These are phyloP conservation scores for Prunus padus DNA, from an alignment of 306 rosid species.

Conservation along the genomic window DNA sequence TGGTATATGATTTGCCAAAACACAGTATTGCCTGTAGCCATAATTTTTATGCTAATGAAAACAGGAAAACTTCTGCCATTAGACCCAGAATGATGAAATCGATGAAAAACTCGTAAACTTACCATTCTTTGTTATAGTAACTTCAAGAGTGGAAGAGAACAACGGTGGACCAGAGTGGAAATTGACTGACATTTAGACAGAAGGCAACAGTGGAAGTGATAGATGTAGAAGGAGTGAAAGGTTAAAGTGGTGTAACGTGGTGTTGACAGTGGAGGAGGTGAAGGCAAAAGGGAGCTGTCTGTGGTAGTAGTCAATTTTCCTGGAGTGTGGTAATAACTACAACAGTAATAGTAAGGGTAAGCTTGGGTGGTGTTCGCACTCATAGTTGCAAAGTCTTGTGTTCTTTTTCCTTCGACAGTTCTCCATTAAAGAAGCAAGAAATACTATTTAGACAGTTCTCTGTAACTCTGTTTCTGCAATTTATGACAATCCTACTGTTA, in stretches of 20 bases:
- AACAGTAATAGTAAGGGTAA: not conserved
- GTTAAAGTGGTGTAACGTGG: not conserved
- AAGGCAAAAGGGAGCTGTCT: not conserved
- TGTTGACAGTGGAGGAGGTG: not conserved
- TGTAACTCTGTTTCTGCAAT: not conserved
- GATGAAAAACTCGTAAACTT: not conserved
- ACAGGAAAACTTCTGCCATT: not conserved
- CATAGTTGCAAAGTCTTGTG: not conserved
- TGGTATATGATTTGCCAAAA: not conserved
- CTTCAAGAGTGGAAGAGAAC: not conserved
- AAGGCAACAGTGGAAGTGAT: not conserved
- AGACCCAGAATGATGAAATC: not conserved
- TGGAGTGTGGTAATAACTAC: not conserved
- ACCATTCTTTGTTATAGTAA: conserved; percentile 2
- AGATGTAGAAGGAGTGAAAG: not conserved
- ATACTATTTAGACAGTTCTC: not conserved
- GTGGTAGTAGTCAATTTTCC: not conserved
- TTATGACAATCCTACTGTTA: not conserved
- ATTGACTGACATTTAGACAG: not conserved
- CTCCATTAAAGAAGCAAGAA: not conserved
- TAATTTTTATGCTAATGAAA: not conserved
- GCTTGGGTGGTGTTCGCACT: not conserved
- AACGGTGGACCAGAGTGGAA: not conserved
- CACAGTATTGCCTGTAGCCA: not conserved
- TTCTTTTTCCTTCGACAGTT: not conserved